Conservation (phyloP, 208 protist genomes). For the Leishmania guyanensis region DNA sequence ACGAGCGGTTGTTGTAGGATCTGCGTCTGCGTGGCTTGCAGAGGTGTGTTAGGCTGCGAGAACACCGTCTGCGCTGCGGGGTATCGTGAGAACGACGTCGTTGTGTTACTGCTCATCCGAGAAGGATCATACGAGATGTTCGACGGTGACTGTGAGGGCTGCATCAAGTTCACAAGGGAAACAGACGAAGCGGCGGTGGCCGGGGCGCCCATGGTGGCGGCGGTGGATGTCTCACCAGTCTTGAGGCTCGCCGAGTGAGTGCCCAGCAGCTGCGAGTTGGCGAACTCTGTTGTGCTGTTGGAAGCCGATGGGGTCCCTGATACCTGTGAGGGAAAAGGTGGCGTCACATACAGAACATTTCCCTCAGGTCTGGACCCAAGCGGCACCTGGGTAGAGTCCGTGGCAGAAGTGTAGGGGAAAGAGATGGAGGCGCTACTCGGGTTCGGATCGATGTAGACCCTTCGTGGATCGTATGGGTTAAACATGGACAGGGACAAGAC, state of each 20-base stretch:
- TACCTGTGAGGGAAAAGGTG: conserved; percentile 3
- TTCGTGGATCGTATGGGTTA: conserved; percentile 17
- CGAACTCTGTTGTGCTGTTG: conserved; percentile 27
- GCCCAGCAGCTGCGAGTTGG: conserved; percentile 12
- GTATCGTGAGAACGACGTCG: conserved; percentile 14
- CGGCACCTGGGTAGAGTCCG: conserved; percentile 19
- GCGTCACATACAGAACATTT: conserved; percentile 19
- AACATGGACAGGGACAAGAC: conserved; percentile 4
- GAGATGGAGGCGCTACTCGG: not conserved
- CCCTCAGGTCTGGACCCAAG: conserved; percentile 9
- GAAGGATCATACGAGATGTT: conserved; percentile 4
- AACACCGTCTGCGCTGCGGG: conserved; percentile 8
- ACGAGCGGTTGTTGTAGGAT: conserved; percentile 18
- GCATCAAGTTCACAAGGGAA: conserved; percentile 24
- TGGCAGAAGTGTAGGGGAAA: conserved; percentile 13
- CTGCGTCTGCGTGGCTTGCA: conserved; percentile 15
- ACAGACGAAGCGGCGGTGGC: conserved; percentile 9
- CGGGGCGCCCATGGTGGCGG: conserved; percentile 3
- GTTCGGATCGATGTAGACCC: conserved; percentile 15
- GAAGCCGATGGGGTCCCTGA: conserved; percentile 21
- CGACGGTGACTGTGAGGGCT: conserved; percentile 7
- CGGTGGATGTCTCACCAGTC: conserved; percentile 9
- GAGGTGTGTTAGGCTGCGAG: conserved; percentile 20
- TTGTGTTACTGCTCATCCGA: conserved; percentile 1
- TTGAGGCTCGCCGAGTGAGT: conserved; percentile 7